Conservation (phyloP, 192 early-diverging fungal species). For the Linnemannia hyalina region DNA sequence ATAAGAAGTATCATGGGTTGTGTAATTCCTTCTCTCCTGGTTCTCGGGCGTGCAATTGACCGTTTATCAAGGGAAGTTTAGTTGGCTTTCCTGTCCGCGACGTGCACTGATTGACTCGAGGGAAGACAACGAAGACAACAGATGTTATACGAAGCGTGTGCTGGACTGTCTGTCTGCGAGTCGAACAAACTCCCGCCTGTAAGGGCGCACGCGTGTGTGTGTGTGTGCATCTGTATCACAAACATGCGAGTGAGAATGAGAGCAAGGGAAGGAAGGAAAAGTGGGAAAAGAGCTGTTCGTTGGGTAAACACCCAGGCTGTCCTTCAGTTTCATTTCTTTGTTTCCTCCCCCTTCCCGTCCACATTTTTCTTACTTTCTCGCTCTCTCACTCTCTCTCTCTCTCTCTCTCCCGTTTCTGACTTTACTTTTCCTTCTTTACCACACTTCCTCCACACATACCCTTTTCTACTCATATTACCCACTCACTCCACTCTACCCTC, state of each 20-base stretch:
- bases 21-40: not conserved
- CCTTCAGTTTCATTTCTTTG: conserved; percentile 1
- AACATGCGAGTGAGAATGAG: too few relatives aligned
- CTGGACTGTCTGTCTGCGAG: too few relatives aligned
- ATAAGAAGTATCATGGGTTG: not conserved
- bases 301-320: not conserved
- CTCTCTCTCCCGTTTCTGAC: too few relatives aligned
- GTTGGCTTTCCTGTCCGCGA: too few relatives aligned
- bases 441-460: not conserved
- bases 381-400: not conserved
- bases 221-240: too few relatives aligned
- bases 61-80: too few relatives aligned
- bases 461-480: not conserved
- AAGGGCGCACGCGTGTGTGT: too few relatives aligned
- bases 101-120: too few relatives aligned
- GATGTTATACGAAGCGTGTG: too few relatives aligned
- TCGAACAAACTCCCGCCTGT: too few relatives aligned
- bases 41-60: not conserved
- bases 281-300: not conserved
- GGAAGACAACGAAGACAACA: too few relatives aligned
- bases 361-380: not conserved
- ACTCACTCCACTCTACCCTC: not conserved
- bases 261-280: not conserved
- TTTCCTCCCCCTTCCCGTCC: not conserved
- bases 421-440: not conserved